Evolutionary conservation across 2,329 filamentous ascomycete species (phyloP).

Genomic region (Albophoma yamanashiensis): DNA sequence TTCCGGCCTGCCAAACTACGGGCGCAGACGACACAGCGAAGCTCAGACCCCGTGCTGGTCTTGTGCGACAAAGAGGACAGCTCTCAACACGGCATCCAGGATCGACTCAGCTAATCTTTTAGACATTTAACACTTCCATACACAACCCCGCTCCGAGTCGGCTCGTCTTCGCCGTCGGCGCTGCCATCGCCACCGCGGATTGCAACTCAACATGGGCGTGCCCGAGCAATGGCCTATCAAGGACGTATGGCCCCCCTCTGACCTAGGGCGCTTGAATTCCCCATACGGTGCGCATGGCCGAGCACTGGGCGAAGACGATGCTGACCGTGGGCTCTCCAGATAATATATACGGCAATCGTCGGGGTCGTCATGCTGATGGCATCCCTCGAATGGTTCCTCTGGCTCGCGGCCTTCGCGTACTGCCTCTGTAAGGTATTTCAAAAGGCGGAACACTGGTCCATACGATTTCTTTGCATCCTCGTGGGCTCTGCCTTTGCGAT

Average conservation of each 20-base stretch:
- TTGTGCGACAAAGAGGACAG: not conserved
- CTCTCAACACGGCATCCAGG: not conserved
- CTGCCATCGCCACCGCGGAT: not conserved
- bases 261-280: no score
- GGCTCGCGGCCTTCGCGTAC: slow-evolving; percentile 89
- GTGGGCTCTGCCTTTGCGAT: slow-evolving; percentile 65
- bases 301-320: not conserved
- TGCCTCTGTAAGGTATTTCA: slow-evolving; percentile 79
- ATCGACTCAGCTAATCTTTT: not conserved
- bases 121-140: not conserved
- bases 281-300: no score
- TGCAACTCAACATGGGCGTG: slow-evolving; percentile 27
- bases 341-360: slow-evolving; percentile 74
- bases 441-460: slow-evolving; percentile 83
- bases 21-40: slow-evolving; percentile 3
- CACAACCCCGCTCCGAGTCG: not conserved
- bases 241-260: slow-evolving; percentile 16
- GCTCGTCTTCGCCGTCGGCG: not conserved
- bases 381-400: slow-evolving; percentile 85
- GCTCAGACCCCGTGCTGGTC: slow-evolving; percentile 3
- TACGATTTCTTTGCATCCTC: slow-evolving; percentile 64
- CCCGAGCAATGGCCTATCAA: slow-evolving; percentile 39
- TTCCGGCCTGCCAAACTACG: not conserved
- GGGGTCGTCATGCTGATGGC: slow-evolving; percentile 75
- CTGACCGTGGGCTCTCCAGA: slow-evolving; percentile 36